A percentile compares a stretch with the other conserved stretches of the same genome.
These are phyloP conservation scores for Apiotrichum gamsii DNA, from an alignment of 1,284 basidiomycete species.

Conservation along the genomic window DNA sequence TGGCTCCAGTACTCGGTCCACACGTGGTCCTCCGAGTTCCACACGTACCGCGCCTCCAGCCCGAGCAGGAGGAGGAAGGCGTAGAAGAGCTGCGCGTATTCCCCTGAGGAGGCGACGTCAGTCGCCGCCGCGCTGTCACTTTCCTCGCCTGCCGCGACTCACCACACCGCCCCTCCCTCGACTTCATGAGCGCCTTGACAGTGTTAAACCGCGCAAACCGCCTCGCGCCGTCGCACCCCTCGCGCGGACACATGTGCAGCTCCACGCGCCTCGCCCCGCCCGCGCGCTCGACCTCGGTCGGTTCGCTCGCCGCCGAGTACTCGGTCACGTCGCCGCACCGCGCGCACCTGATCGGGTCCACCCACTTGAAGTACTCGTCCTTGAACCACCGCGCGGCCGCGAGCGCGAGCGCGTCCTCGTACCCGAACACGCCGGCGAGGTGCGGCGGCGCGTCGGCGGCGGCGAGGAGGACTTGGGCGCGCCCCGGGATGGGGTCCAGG, in stretches of 20 bases:
- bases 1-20: slow-evolving; percentile 49
- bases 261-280: slow-evolving; percentile 46
- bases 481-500: background rate
- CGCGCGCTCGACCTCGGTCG: slow-evolving; percentile 32
- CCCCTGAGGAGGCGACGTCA: slow-evolving; percentile 17
- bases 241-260: slow-evolving; percentile 32
- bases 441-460: too few relatives aligned
- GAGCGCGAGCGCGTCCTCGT: slow-evolving; percentile 38
- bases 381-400: slow-evolving; percentile 51
- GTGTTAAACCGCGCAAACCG: slow-evolving; percentile 48
- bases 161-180: slow-evolving; percentile 49
- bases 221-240: slow-evolving; percentile 26
- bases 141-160: slow-evolving; percentile 13
- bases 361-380: slow-evolving; percentile 48
- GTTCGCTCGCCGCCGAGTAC: slow-evolving; percentile 9
- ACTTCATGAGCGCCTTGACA: slow-evolving; percentile 38
- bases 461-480: background rate
- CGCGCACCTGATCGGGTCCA: slow-evolving; percentile 49
- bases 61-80: slow-evolving; percentile 47
- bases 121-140: too few relatives aligned
- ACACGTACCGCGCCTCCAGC: slow-evolving; percentile 48
- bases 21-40: slow-evolving; percentile 51
- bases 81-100: slow-evolving; percentile 51
- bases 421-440: slow-evolving; percentile 22
- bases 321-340: slow-evolving; percentile 38